Evolutionary conservation across 108 stramenopile genomes (phyloP).

Genomic region (Cyclotella distinguenda): DNA sequence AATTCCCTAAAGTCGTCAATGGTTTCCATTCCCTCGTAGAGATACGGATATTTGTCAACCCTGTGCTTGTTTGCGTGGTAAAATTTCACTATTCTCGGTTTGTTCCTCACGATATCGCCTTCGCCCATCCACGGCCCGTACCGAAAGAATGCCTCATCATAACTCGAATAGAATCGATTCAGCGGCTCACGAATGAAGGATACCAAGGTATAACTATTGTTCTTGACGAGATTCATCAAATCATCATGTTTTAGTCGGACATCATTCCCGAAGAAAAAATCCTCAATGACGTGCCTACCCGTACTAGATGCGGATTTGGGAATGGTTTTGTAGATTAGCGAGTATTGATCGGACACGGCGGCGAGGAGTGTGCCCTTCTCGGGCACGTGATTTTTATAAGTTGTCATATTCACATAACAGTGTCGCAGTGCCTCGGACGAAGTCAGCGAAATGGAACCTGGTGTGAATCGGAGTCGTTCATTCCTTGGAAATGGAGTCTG

Average conservation of each 20-base stretch:
- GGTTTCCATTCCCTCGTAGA: constrained; percentile 23
- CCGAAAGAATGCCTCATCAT: constrained; percentile 42
- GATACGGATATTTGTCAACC: constrained; percentile 40
- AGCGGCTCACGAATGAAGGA: constrained; percentile 45
- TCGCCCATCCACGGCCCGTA: constrained; percentile 43
- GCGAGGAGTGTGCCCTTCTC: not conserved
- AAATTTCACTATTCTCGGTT: constrained; percentile 12
- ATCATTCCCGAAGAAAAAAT: constrained; percentile 12
- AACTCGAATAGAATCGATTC: constrained; percentile 39
- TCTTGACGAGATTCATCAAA: not conserved
- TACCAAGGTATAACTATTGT: constrained; percentile 13
- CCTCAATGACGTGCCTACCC: constrained; percentile 6
- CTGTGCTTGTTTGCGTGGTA: constrained; percentile 25
- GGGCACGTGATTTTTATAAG: constrained; percentile 2
- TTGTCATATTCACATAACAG: constrained; percentile 9
- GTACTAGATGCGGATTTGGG: constrained; percentile 18
- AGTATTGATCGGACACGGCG: constrained; percentile 5
- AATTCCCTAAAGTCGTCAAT: constrained; percentile 27
- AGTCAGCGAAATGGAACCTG: not conserved
- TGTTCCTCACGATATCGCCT: constrained; percentile 11
- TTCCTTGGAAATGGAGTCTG: not conserved
- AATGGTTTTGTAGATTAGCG: constrained; percentile 3
- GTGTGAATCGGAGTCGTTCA: constrained; percentile 3
- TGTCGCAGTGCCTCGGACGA: constrained; percentile 9
- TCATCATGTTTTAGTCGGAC: not conserved